Evolutionary conservation across 148 eudicot genomes (phyloP).

Genomic region (Simmondsia chinensis): DNA sequence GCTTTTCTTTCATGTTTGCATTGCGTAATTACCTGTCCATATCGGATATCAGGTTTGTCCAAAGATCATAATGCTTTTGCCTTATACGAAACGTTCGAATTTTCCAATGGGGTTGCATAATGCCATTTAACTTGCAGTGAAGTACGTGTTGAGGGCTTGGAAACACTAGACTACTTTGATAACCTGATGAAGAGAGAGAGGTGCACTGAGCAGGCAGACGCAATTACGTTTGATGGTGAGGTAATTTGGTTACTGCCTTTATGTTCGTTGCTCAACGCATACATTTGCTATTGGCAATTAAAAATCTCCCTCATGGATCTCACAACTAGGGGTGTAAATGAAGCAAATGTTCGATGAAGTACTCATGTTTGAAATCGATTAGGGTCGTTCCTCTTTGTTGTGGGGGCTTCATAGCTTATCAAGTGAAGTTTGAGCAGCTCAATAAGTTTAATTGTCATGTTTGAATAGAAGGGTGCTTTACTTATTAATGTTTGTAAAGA

Average conservation of each 20-base stretch:
- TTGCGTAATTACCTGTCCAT: constrained; percentile 58
- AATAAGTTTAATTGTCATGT: no score
- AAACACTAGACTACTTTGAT: constrained; percentile 81
- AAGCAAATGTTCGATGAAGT: no score
- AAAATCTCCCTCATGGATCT: not conserved
- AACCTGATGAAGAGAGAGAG: constrained; percentile 44
- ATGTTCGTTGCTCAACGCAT: constrained; percentile 1
- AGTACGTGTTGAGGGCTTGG: constrained; percentile 90
- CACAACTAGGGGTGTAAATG: not conserved
- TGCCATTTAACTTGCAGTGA: constrained; percentile 55
- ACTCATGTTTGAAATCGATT: no score
- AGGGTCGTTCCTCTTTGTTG: no score
- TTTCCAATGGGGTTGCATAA: constrained; percentile 16
- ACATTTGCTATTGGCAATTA: not conserved
- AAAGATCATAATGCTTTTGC: not conserved
- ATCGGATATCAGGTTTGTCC: constrained; percentile 73
- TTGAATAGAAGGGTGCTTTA: no score
- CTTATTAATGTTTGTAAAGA: no score
- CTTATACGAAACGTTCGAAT: not conserved
- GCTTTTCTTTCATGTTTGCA: constrained; percentile 68
- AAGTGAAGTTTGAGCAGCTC: no score
- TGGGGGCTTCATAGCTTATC: no score
- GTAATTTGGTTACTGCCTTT: constrained; percentile 24
- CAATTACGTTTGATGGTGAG: constrained; percentile 86
- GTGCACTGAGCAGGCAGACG: constrained; percentile 88